Conservation (phyloP, 1,284 basidiomycete genomes). For the Agaricales sp. region DNA sequence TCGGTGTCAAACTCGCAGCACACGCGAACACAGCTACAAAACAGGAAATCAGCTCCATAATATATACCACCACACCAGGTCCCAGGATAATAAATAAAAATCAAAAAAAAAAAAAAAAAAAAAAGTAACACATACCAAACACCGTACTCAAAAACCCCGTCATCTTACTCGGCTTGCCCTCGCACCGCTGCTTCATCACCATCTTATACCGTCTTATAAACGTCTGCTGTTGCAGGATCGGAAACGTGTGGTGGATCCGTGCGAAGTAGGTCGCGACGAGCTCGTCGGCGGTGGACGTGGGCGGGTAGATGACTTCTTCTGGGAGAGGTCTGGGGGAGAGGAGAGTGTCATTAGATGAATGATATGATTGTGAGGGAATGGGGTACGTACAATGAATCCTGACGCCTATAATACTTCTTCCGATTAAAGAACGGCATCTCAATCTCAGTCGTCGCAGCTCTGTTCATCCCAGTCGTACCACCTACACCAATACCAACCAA, state of each 20-base stretch:
- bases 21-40: constrained; percentile 13
- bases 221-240: constrained; percentile 13
- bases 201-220: constrained; percentile 12
- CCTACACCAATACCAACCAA: no score
- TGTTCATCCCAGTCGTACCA: background rate
- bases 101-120: background rate
- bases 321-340: constrained; percentile 10
- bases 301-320: constrained; percentile 12
- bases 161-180: constrained; percentile 10
- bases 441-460: constrained; percentile 6
- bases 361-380: background rate
- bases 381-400: constrained; percentile 9
- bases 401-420: constrained; percentile 8
- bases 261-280: constrained; percentile 12
- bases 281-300: constrained; percentile 11
- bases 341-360: background rate
- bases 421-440: constrained; percentile 12
- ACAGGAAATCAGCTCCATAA: background rate
- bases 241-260: constrained; percentile 13
- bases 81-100: no score
- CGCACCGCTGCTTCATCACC: constrained; percentile 9
- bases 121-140: constrained; percentile 5
- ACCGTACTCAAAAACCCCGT: constrained; percentile 10
- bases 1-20: constrained; percentile 10
- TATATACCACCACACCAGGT: background rate